These are phyloP conservation scores for Oryza meridionalis DNA, from an alignment of 176 grass and related monocot genomes.

Conservation along the genomic window DNA sequence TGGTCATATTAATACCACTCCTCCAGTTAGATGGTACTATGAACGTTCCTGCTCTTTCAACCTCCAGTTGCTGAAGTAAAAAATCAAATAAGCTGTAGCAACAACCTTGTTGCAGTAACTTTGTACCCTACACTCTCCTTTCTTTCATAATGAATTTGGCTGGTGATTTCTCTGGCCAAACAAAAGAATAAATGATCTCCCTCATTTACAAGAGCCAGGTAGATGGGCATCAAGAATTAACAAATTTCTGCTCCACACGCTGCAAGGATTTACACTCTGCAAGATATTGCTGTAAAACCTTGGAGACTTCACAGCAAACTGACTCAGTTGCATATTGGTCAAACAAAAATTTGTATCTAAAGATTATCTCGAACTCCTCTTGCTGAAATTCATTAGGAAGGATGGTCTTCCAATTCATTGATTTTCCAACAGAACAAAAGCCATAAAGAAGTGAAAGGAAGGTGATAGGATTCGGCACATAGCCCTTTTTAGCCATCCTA, in stretches of 20 bases:
- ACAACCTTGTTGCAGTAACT: too few species aligned
- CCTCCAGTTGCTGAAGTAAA: constrained; percentile 1
- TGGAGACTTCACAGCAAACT: constrained; percentile 41
- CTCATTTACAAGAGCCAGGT: constrained; percentile 1
- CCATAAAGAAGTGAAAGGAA: constrained; percentile 89
- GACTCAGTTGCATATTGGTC: constrained; percentile 47
- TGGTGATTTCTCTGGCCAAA: too few species aligned
- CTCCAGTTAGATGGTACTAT: background rate
- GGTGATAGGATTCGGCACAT: constrained; percentile 53
- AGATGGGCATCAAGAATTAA: constrained; percentile 20
- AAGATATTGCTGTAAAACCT: constrained; percentile 27
- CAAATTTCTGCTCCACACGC: constrained; percentile 28
- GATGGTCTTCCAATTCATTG: constrained; percentile 50
- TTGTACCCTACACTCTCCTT: too few species aligned
- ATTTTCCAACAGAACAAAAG: constrained; percentile 70
- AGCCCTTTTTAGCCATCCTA: constrained; percentile 62
- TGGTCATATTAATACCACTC: background rate
- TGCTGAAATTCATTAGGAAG: constrained; percentile 56
- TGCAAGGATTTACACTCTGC: constrained; percentile 20
- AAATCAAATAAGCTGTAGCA: background rate
- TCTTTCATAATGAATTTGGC: too few species aligned
- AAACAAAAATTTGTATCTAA: constrained; percentile 49
- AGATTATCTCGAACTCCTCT: constrained; percentile 58
- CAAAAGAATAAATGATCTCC: background rate
- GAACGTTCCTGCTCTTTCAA: background rate